phyloP scores from a whole-genome alignment of 306 rosid genomes.

The Styphnolobium japonicum region DNA sequence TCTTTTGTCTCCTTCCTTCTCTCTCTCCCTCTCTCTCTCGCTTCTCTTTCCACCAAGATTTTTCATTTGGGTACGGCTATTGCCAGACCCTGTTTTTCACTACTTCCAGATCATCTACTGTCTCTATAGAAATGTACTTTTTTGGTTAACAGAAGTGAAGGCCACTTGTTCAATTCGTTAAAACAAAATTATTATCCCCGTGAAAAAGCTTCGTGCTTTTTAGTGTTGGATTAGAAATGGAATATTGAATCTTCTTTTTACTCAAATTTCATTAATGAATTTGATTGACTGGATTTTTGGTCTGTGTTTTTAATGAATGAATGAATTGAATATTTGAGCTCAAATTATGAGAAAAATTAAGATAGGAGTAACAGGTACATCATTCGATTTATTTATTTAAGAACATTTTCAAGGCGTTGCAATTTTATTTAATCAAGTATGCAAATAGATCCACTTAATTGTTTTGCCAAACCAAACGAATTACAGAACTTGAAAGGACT shows the following conservation, averaged over 20 bases:
- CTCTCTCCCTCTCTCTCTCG: background rate
- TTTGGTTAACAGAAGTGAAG: background rate
- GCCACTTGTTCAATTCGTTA: background rate
- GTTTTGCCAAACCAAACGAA: too few relatives aligned
- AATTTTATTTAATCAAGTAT: too few relatives aligned
- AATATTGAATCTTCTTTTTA: background rate
- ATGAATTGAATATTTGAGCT: too few relatives aligned
- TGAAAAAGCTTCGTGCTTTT: background rate
- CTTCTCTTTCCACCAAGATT: constrained; percentile 7
- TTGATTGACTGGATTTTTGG: too few relatives aligned
- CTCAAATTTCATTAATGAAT: background rate
- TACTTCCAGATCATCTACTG: constrained; percentile 22
- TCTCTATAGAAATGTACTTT: constrained; percentile 4
- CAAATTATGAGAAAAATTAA: too few relatives aligned
- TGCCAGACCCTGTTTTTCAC: constrained; percentile 13
- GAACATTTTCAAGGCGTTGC: too few relatives aligned
- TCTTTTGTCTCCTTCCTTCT: constrained; percentile 12
- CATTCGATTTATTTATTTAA: too few relatives aligned
- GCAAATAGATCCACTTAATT: too few relatives aligned
- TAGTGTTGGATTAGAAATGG: background rate
- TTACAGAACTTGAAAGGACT: too few relatives aligned
- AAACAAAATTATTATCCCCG: background rate
- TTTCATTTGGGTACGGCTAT: constrained; percentile 3
- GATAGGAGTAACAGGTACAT: too few relatives aligned
- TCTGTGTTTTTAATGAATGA: too few relatives aligned